Base-by-base conservation (phyloP, 2,329 filamentous ascomycete species). In the Pseudogymnoascus sp. region DNA sequence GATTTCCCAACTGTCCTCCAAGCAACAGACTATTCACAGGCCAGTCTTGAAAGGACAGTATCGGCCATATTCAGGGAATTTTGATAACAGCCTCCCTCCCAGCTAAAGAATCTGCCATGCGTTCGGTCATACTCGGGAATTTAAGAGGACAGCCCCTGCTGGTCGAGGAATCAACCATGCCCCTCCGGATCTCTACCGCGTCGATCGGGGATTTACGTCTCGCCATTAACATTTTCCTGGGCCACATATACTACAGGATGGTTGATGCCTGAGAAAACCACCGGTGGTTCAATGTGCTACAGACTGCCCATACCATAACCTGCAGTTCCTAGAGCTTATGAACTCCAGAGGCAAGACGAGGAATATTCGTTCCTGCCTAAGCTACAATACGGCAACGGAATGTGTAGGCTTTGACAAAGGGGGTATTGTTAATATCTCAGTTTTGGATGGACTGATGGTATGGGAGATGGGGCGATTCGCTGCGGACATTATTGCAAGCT, bases 1-100 rank as follows among this genome's bases (percentile, higher is more conserved):
- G 48, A 35, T 35, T 83, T 85, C 63, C 77, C 79, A n/a, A 82
- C 83, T 1, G 69, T 84, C 25, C 68, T 85, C 2, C 77, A 81
- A 62, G 74, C 80, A 4, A 71, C 77, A 9, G 78, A 80, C 59
- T 84, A 83, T 66, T 74, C 77, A 2, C 73, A 75, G 5, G 61
- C 70, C 13, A 77, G 81, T 41, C 73, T 87, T 15, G 77, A 81
- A 69, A 72, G 74, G 3, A 79, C 82, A 5, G 83, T 82, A 10
- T 74, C 77, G 9, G 66, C 84, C 31, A 73, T 87, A 7, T 84
- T 84, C 66, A 77, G 76, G 10, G 76, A 79, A 51, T 12, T 55
- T 21, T 55, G 29, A 55, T n/a, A 29, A 21, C 17, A 6, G 4
- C n/a, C n/a, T 15, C 12, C 21, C 8, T 31, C 27, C 44, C 31